Base-by-base conservation (phyloP, 2,329 filamentous ascomycete species). In the Xylariales sp. region DNA sequence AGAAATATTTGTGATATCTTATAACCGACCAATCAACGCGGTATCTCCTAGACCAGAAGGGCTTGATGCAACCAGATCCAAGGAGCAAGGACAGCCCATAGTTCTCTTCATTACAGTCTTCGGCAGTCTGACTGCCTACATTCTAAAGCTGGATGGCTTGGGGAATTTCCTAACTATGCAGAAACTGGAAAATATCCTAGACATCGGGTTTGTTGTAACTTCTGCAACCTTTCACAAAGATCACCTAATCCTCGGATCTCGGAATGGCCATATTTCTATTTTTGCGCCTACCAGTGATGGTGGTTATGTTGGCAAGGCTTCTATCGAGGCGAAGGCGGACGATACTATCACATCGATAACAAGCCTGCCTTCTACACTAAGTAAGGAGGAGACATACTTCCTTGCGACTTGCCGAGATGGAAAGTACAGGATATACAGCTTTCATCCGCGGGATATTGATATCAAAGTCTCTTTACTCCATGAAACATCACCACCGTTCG, bases 401-500 rank as follows among this genome's bases (percentile, higher is more conserved):
- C 61, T 91, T 12, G 83, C 83, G 0, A 87, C 85, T 4, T 84
- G 84, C 27, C 78, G 89, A 38, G 85, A 95, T 56, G 87, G 88
- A 3, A 78, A 71, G 34, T 89, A 84, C 49, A 77, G 83, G 27
- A 78, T 91, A 33, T 87, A 72, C 52, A 58, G 67, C 20, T 52
- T 72, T 37, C 38, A 55, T 24, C 24, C 56, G 3, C 38, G 45
- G 3, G 41, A 48, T 1, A 43, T 49, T 1, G 27, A 33, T 3
- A 21, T 57, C 2, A 42, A 40, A 3, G 45, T 80, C 3, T 47
- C 59, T 10, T 68, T 84, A 1, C 62, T 85, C 5, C 87, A 95
- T 58, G 77, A 83, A 47, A 76, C 83, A 1, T 66, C 70, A 4
- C 76, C 85, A 2, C 81, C 86, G 0, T 79, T 94, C 29, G 85